Conservation (phyloP, 2,329 filamentous ascomycete genomes). For the Colletotrichum kahawae region DNA sequence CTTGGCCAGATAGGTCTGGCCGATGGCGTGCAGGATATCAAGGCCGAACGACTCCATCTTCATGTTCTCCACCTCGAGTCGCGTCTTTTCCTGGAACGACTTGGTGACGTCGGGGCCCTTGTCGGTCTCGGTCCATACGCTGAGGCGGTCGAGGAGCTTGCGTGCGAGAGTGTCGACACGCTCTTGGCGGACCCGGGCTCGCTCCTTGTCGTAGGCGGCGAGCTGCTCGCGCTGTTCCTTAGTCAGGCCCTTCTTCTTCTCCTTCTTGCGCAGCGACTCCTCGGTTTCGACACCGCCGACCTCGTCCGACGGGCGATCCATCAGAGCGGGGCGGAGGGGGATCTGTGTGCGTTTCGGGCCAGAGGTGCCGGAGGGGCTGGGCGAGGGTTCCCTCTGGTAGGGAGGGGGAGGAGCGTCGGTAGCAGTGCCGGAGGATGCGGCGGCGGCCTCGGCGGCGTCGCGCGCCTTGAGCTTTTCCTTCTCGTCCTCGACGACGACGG, state of each 20-base stretch:
- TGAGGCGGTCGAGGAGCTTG: conserved; percentile 89
- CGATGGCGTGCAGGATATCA: conserved; percentile 95
- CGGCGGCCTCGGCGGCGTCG: conserved; percentile 22
- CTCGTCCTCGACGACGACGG: conserved; percentile 46
- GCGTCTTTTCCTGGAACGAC: conserved; percentile 93
- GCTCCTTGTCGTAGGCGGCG: conserved; percentile 85
- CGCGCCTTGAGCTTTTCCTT: conserved; percentile 25
- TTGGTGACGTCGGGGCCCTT: conserved; percentile 82
- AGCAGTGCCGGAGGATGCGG: conserved; percentile 9
- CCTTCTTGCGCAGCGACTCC: conserved; percentile 47
- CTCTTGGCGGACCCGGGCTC: conserved; percentile 83
- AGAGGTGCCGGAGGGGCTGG: conserved; percentile 40
- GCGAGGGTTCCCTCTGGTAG: conserved; percentile 39
- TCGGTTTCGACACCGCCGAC: conserved; percentile 72
- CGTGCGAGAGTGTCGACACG: conserved; percentile 82
- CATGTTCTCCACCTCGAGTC: conserved; percentile 93
- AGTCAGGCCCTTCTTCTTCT: conserved; percentile 87
- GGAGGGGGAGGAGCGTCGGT: conserved; percentile 31
- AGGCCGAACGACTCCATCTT: conserved; percentile 99
- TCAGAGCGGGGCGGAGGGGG: conserved; percentile 83
- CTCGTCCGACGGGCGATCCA: conserved; percentile 80
- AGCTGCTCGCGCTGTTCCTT: conserved; percentile 96
- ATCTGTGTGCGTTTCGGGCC: conserved; percentile 55
- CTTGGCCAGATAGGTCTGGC: conserved; percentile 88
- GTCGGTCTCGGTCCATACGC: conserved; percentile 97